Conservation (phyloP, 306 rosid genomes). For the Vigna trinervia region DNA sequence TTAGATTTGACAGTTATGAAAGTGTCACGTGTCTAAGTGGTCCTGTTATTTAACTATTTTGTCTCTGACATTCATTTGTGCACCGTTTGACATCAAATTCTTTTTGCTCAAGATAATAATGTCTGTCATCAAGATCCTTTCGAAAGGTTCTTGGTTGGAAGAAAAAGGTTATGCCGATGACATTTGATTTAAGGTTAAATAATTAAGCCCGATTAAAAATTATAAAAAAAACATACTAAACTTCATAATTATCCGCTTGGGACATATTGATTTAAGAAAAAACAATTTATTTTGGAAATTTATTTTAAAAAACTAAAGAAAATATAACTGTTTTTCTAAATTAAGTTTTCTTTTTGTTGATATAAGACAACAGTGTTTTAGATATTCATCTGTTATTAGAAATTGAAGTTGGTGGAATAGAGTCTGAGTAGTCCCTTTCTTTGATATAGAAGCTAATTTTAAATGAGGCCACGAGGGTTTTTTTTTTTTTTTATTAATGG, state of each 20-base stretch:
- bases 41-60: too few species aligned
- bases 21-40: too few species aligned
- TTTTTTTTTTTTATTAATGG: neutral
- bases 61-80: too few species aligned
- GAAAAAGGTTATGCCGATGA: too few species aligned
- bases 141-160: too few species aligned
- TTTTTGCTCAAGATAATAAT: too few species aligned
- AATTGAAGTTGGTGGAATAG: constrained; percentile 1
- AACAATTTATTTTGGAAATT: neutral
- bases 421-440: neutral
- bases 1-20: too few species aligned
- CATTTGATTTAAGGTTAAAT: too few species aligned
- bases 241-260: neutral
- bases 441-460: neutral
- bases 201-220: neutral
- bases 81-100: too few species aligned
- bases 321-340: neutral
- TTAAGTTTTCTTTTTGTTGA: neutral
- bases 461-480: neutral
- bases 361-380: neutral
- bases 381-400: neutral
- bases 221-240: neutral
- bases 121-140: too few species aligned
- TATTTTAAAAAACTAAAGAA: neutral
- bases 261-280: neutral